Base-by-base conservation (phyloP, 2,329 filamentous ascomycete species). In the Dryadomyces quercus-mongolicae region DNA sequence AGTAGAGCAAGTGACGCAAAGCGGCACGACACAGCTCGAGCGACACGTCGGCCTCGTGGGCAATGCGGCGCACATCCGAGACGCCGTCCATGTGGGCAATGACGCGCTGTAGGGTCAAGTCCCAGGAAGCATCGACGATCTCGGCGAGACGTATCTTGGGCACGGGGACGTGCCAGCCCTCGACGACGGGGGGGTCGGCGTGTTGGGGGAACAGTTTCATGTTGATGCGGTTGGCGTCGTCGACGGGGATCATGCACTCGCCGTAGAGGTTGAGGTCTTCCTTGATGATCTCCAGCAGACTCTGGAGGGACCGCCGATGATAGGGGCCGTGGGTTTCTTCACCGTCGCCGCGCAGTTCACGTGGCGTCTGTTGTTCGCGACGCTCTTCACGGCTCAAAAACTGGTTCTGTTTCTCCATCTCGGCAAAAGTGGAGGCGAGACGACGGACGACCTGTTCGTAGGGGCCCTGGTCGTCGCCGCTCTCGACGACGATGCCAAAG, bases 161-260 rank as follows among this genome's bases (percentile, higher is more conserved):
- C 21, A 98, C 80, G 4, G 93, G 93, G 2, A 98, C 93, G 64
- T 97, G 89, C 85, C 88, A 95, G 49, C 86, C 81, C 62, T 85
- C 84, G 54, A 97, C 85, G 3, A 82, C 76, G 0, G 88, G 83
- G 2, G 91, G 91, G 16, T 83, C 80, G 1, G 82, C 76, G 62
- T 92, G 86, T 49, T 88, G 83, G 0, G 89, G 90, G 67, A 96
- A 96, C 51, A 96, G 80, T 70, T 96, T 96, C 77, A 96, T 88
- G 69, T 96, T 95, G 68, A 96, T 84, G 0, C 89, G 95, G 67
- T 95, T 96, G 57, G 89, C 84, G 61, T 95, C 89, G 67, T 95
- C 90, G 59, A 96, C 92, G 0, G 91, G 91, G 63, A 96, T 95
- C 91, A 95, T 95, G 75, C 91, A 95, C 72, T 98, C 93, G 65